Conservation (phyloP, 1,284 basidiomycete genomes). For the Erythrobasidium hasegawianum region DNA sequence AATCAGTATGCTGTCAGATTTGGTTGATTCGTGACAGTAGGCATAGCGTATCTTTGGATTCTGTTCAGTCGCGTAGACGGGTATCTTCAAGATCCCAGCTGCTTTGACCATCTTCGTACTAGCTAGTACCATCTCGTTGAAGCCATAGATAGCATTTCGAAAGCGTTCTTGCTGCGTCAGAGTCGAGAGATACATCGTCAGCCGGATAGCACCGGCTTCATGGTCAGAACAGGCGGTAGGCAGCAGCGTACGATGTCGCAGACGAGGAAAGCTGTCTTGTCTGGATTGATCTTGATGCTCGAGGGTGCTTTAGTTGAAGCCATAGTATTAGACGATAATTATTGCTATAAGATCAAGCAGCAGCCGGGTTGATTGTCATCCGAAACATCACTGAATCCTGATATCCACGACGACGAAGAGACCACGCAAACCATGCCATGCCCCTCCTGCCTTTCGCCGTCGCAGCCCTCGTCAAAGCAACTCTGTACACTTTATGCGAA, state of each 20-base stretch:
- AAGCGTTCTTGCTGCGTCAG: slow-evolving; percentile 41
- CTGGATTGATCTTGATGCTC: slow-evolving; percentile 37
- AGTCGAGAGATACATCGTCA: neutral
- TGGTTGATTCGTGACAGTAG: neutral
- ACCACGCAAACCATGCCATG: slow-evolving; percentile 12
- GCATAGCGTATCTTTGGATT: slow-evolving; percentile 64
- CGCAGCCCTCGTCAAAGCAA: slow-evolving; percentile 26
- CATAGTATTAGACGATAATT: slow-evolving; percentile 12
- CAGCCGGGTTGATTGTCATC: neutral
- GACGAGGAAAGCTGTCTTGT: slow-evolving; percentile 62
- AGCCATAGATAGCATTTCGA: slow-evolving; percentile 54
- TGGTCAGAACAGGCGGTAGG: neutral
- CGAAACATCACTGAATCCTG: too few relatives aligned
- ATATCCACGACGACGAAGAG: too few relatives aligned
- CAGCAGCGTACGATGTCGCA: slow-evolving; percentile 57
- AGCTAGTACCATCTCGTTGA: slow-evolving; percentile 64
- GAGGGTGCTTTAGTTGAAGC: slow-evolving; percentile 8
- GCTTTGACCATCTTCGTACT: slow-evolving; percentile 64
- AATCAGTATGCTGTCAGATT: neutral
- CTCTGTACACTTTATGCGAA: slow-evolving; percentile 26
- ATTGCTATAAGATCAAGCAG: neutral
- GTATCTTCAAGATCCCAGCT: slow-evolving; percentile 56
- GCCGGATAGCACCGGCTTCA: neutral
- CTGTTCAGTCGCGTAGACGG: slow-evolving; percentile 76
- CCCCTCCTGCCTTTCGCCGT: slow-evolving; percentile 28